Conservation (phyloP, 139 green algal genomes). For the Ostreobium quekettii region DNA sequence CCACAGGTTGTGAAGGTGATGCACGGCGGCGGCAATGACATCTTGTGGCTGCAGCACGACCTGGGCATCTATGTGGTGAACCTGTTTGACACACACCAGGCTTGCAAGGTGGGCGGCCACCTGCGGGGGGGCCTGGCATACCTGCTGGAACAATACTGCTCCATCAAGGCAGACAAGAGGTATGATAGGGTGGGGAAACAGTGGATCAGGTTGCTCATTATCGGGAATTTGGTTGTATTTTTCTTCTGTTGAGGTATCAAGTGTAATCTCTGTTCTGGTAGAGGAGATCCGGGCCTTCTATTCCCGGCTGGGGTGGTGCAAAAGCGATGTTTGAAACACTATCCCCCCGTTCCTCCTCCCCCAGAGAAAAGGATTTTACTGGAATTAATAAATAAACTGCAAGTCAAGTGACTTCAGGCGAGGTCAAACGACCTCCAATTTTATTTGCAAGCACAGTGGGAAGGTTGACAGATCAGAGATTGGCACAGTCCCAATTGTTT, state of each 20-base stretch:
- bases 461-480: too few relatives aligned
- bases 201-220: too few relatives aligned
- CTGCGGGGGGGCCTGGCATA: constrained; percentile 50
- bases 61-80: constrained; percentile 89
- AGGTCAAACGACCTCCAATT: too few relatives aligned
- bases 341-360: too few relatives aligned
- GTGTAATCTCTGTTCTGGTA: not conserved
- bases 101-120: constrained; percentile 51
- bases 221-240: not conserved
- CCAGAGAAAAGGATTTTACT: too few relatives aligned
- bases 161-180: constrained; percentile 52
- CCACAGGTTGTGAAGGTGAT: constrained; percentile 73
- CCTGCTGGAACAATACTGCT: constrained; percentile 70
- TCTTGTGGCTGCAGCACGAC: constrained; percentile 84
- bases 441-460: too few relatives aligned
- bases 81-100: constrained; percentile 94
- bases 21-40: constrained; percentile 79
- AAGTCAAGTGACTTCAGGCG: too few relatives aligned
- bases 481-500: too few relatives aligned
- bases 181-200: not conserved
- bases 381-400: too few relatives aligned
- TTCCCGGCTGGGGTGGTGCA: too few relatives aligned
- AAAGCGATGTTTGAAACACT: too few relatives aligned
- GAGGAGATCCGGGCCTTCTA: too few relatives aligned
- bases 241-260: not conserved